These are phyloP conservation scores for Zygoascus bituminiphila DNA, from an alignment of 805 yeast genomes.

Conservation along the genomic window DNA sequence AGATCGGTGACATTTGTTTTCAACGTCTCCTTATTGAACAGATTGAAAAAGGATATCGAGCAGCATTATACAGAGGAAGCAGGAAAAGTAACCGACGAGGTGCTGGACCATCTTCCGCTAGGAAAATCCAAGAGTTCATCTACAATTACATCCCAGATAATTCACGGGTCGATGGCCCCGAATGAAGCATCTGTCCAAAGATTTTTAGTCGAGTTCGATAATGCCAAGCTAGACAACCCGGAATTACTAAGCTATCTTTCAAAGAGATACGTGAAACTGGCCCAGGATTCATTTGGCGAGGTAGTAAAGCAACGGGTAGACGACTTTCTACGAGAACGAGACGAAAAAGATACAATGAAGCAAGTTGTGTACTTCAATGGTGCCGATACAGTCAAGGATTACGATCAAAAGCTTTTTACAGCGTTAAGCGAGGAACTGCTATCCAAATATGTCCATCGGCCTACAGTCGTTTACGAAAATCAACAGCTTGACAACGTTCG, in stretches of 20 bases:
- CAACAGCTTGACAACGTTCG: conserved; percentile 1
- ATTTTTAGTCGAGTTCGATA: not conserved
- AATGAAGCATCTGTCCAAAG: not conserved
- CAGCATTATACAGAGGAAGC: not conserved
- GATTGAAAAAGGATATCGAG: not conserved
- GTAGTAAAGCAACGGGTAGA: conserved; percentile 6
- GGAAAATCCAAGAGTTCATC: not conserved
- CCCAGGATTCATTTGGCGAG: not conserved
- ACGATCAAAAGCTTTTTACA: conserved; percentile 4
- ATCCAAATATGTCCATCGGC: conserved; percentile 9
- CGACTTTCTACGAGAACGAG: conserved; percentile 5
- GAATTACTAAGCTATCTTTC: not conserved
- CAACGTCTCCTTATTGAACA: not conserved
- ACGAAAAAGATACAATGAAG: conserved; percentile 9
- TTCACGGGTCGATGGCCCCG: not conserved
- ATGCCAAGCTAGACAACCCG: not conserved
- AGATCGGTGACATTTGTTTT: conserved; percentile 1
- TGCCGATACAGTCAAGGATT: conserved; percentile 6
- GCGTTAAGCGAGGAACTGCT: conserved; percentile 20
- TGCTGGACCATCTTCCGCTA: not conserved
- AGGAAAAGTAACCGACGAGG: not conserved
- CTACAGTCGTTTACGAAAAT: not conserved
- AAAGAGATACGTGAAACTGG: not conserved
- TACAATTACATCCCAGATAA: not conserved
- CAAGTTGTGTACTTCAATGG: conserved; percentile 21